phyloP scores from a whole-genome alignment of 2,329 filamentous ascomycete species.

The Aspergillus udagawae region DNA sequence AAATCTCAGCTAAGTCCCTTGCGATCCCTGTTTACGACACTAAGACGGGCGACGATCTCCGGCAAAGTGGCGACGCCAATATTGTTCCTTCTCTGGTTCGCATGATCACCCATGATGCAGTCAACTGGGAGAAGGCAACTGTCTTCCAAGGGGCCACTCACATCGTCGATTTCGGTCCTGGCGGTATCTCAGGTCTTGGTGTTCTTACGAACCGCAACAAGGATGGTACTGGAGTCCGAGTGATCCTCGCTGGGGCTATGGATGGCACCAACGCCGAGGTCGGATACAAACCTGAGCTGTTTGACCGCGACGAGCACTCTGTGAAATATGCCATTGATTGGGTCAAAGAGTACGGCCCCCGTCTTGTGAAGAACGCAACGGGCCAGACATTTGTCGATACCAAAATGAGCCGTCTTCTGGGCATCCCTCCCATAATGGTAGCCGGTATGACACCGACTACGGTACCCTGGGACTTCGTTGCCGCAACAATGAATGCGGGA shows the following conservation, averaged over 20 bases:
- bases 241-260: slow-evolving; percentile 91
- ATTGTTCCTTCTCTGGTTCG: slow-evolving; percentile 82
- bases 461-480: slow-evolving; percentile 86
- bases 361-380: slow-evolving; percentile 79
- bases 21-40: slow-evolving; percentile 88
- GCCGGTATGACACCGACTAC: slow-evolving; percentile 90
- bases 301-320: slow-evolving; percentile 92
- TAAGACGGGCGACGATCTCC: slow-evolving; percentile 79
- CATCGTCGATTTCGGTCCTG: slow-evolving; percentile 93
- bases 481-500: slow-evolving; percentile 90
- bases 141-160: slow-evolving; percentile 88
- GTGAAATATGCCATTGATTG: slow-evolving; percentile 95
- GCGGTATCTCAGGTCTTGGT: slow-evolving; percentile 92
- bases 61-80: slow-evolving; percentile 65
- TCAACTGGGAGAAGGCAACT: slow-evolving; percentile 95
- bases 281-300: slow-evolving; percentile 96
- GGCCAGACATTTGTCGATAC: slow-evolving; percentile 93
- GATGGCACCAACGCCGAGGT: slow-evolving; percentile 86
- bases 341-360: slow-evolving; percentile 96
- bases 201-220: slow-evolving; percentile 98
- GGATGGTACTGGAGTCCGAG: slow-evolving; percentile 93
- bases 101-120: slow-evolving; percentile 89
- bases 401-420: slow-evolving; percentile 86
- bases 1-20: slow-evolving; percentile 68
- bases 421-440: slow-evolving; percentile 80